Evolutionary conservation across 805 yeast genomes (phyloP), one percentile per base, ranked within the genome.

Genomic region (Candida michaelii): DNA sequence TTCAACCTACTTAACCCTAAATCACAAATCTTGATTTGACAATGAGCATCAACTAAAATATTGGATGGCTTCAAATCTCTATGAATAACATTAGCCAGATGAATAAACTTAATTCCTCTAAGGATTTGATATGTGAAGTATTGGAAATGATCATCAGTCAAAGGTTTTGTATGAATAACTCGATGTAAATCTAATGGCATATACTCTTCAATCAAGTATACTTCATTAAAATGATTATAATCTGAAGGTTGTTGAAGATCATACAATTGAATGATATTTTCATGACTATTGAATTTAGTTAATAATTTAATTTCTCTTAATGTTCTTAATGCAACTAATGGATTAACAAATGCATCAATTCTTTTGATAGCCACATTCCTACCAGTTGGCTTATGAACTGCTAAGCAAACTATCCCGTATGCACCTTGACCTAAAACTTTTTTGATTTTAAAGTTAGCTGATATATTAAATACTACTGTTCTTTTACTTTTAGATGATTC

Each of bases 371-470:
- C 95, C 2, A 86, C 93, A 46, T 71, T 69, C 1, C 76, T 72
- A 14, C 76, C 73, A 1, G 85, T 71, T 10, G 83, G 82, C 45
- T 70, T 71, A 51, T 83, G 88, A 9, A 72, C 59, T 0, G 89
- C 93, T 3, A 80, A 73, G 36, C 85, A 83, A 4, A 86, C 95
- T 2, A 84, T 74, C 0, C 95, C 93, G 51, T 86, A 86, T 0
- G 93, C 89, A 1, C 95, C 95, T 58, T 83, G 87, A 4, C 95
- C 95, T 5, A 86, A 65, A 4, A 83, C 66, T 44, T 77, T 79
- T 14, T 69, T 65, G 6, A 85, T 74, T 46, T 77, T 77, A 56
- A 80, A 85, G 49, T 77, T 79, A 36, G 77, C 73, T 3, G 83
- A 78, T 12, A 85, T 76, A 34, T 40, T 34, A 16, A 15, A 40